Conservation (phyloP, 2,329 filamentous ascomycete species). For the Aureobasidium sp. region DNA sequence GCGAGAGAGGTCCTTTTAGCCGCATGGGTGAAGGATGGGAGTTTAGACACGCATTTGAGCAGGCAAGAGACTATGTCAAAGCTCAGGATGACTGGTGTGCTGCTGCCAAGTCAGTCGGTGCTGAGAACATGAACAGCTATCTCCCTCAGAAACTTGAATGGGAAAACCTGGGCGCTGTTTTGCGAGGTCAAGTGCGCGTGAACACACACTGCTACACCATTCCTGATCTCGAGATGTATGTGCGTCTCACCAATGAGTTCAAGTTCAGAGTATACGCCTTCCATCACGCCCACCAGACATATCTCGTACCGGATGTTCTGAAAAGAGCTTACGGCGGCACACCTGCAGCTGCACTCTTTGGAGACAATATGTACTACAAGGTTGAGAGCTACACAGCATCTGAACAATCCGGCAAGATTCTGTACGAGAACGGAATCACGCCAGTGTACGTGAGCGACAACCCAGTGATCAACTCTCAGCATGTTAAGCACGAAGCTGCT, state of each 20-base stretch:
- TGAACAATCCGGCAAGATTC: slow-evolving; percentile 58
- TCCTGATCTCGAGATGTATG: slow-evolving; percentile 61
- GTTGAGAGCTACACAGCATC: slow-evolving; percentile 58
- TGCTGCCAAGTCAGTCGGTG: slow-evolving; percentile 45
- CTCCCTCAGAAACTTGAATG: slow-evolving; percentile 57
- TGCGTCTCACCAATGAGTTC: slow-evolving; percentile 66
- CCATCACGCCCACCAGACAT: slow-evolving; percentile 59
- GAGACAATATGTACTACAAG: slow-evolving; percentile 69
- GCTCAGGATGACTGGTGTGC: slow-evolving; percentile 64
- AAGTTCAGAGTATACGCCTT: slow-evolving; percentile 60
- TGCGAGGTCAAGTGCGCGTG: slow-evolving; percentile 61
- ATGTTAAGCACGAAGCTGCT: slow-evolving; percentile 55
- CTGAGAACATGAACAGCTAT: slow-evolving; percentile 49
- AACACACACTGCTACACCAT: slow-evolving; percentile 68
- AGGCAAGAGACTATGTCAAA: slow-evolving; percentile 50
- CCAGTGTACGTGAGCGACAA: slow-evolving; percentile 66
- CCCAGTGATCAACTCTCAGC: slow-evolving; percentile 62
- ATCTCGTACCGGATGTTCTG: slow-evolving; percentile 55
- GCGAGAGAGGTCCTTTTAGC: slow-evolving; percentile 50
- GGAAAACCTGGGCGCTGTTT: slow-evolving; percentile 56
- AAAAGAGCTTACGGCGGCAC: slow-evolving; percentile 34
- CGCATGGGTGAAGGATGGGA: slow-evolving; percentile 63
- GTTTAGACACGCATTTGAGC: slow-evolving; percentile 61
- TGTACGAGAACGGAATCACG: slow-evolving; percentile 59
- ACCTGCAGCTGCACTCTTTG: slow-evolving; percentile 53